A percentile compares a stretch with the other conserved stretches of the same genome.
Evolutionary conservation across 2,329 filamentous ascomycete species (phyloP).

Genomic region (Talaromyces sp.): DNA sequence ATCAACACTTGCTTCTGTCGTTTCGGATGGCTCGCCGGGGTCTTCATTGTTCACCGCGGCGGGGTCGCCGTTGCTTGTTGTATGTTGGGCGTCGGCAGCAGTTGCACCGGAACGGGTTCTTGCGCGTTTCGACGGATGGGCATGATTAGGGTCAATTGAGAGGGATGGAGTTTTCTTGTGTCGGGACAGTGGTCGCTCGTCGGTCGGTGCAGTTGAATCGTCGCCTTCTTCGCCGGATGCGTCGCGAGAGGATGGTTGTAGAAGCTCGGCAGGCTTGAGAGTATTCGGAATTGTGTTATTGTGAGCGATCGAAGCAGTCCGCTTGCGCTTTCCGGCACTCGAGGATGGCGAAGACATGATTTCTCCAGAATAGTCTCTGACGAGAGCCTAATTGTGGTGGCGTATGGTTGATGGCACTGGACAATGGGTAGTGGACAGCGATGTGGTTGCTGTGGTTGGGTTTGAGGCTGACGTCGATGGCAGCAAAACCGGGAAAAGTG

Average conservation of each 20-base stretch:
- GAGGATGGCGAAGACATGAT: constrained; percentile 62
- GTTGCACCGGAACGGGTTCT: constrained; percentile 53
- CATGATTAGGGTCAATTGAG: constrained; percentile 46
- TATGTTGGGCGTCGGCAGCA: constrained; percentile 21
- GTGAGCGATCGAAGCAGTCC: constrained; percentile 50
- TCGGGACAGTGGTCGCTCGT: constrained; percentile 36
- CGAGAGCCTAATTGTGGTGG: not conserved
- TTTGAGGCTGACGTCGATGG: constrained; percentile 1
- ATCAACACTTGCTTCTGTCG: constrained; percentile 66
- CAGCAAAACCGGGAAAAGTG: constrained; percentile 15
- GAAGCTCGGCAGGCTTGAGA: constrained; percentile 58
- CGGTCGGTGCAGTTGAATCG: constrained; percentile 60
- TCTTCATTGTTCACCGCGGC: constrained; percentile 49
- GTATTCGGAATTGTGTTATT: constrained; percentile 32
- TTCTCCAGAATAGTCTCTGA: constrained; percentile 21
- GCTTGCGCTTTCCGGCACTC: constrained; percentile 74
- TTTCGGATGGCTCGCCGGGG: constrained; percentile 68
- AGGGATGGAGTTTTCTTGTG: constrained; percentile 57
- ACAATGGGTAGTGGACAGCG: not conserved
- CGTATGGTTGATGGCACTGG: not conserved
- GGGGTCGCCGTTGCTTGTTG: constrained; percentile 28
- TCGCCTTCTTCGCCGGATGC: constrained; percentile 79
- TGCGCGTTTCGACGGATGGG: constrained; percentile 71
- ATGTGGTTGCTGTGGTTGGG: not conserved
- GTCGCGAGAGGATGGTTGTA: constrained; percentile 74